Evolutionary conservation across 768 basidiomycete species (phyloP).

Genomic region (Pulveroboletus frians): DNA sequence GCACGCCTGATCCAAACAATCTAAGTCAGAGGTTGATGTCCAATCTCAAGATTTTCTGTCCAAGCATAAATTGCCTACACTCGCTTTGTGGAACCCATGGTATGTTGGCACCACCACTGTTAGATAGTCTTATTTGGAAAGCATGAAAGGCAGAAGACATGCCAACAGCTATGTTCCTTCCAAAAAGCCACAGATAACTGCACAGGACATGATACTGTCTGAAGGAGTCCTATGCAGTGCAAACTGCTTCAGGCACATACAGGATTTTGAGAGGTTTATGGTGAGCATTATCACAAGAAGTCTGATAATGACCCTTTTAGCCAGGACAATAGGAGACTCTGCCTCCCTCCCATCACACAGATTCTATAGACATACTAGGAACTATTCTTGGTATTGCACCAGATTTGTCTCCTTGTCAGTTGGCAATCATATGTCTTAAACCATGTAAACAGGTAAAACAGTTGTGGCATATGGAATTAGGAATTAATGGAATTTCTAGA

Average conservation of each 20-base stretch:
- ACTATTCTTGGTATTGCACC: constrained; percentile 41
- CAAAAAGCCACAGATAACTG: constrained; percentile 21
- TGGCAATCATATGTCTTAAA: constrained; percentile 44
- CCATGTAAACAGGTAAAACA: constrained; percentile 42
- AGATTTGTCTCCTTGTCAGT: constrained; percentile 44
- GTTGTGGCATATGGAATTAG: neutral
- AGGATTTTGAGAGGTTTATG: constrained; percentile 22
- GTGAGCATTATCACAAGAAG: neutral
- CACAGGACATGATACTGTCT: constrained; percentile 22
- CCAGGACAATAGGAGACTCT: constrained; percentile 15
- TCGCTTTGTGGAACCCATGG: constrained; percentile 38
- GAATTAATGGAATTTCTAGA: neutral
- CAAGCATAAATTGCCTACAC: constrained; percentile 41
- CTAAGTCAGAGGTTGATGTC: constrained; percentile 31
- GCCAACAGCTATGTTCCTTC: constrained; percentile 12
- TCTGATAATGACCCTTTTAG: neutral
- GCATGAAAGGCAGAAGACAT: neutral
- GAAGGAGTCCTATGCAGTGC: constrained; percentile 28
- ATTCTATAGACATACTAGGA: constrained; percentile 22
- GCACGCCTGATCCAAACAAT: constrained; percentile 22
- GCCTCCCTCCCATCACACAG: constrained; percentile 13
- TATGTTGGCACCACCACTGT: constrained; percentile 6
- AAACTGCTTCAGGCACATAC: constrained; percentile 28
- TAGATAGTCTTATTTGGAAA: neutral
- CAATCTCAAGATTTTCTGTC: constrained; percentile 38